Evolutionary conservation across 2,329 filamentous ascomycete species (phyloP), one percentile per base, ranked within the genome.

Genomic region (Ophiocordyceps camponoti-floridani): DNA sequence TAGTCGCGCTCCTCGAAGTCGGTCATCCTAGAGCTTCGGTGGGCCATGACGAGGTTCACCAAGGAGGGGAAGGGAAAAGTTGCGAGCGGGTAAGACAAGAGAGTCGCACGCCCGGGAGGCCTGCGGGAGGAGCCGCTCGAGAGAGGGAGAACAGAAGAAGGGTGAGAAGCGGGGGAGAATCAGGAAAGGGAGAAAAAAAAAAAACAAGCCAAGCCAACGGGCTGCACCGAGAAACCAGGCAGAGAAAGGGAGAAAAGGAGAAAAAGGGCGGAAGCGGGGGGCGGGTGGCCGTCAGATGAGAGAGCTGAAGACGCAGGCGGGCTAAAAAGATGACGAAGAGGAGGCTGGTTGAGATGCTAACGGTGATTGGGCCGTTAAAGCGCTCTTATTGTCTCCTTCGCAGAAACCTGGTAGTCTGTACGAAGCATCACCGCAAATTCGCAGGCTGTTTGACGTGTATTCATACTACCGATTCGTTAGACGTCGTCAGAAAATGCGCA

Each of bases 1-100:
- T 38, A 38, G 16, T 38, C 35, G 35, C 64, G 62, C 48, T 72
- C 68, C 48, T 68, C 66, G 46, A 68, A 62, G 9, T 68, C 67
- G 51, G 58, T 63, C 47, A 45, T 42, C 42, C 49, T 48, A 4
- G 37, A 41, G 16, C 48, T 47, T 18, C 50, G 50, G 38, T 48
- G 50, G 19, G 50, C 47, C 50, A 52, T 52, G 47, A 14, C 44
- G 45, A 46, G 30, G 31, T n/a, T 23, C 23, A 23, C 23, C n/a
- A 23, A 18, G 10, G 28, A 23, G 16, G 7, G 31, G 18, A 19
- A 19, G 16, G 9, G 8, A n/a, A 18, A 16, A n/a, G 33, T n/a
- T 13, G 23, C 5, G 23, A 16, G 9, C 7, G 16, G 18, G 35
- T 18, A n/a, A 38, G 35, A 38, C 35, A 19, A 38, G 8, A 30